Base-by-base conservation (phyloP, 352 stramenopile species). In the Plasmopara viticola region DNA sequence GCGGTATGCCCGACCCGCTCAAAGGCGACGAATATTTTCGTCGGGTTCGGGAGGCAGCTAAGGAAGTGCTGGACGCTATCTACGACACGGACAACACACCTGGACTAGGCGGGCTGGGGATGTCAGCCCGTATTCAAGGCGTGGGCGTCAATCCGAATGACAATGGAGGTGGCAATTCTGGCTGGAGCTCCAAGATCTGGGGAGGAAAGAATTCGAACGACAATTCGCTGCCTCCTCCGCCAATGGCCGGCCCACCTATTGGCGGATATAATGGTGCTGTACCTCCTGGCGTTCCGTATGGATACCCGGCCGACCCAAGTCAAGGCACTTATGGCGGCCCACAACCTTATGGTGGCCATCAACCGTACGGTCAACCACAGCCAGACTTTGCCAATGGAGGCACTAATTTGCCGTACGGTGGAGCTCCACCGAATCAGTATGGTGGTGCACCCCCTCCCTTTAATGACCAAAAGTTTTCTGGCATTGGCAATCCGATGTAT, bases 401-500 rank as follows among this genome's bases (percentile, higher is more conserved):
- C 20, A 64, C 67, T 33, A 70, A 67, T 43, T 62, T 44, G 28
- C 57, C 60, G 17, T 78, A 69, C 34, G 78, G 65, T 58, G 72
- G 56, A 9, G 60, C 47, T 5, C 67, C 58, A 12, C 57, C 60
- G 51, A 62, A 56, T 30, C 66, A 67, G 20, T 80, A 78, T 41
- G 74, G 74, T 37, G 72, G 60, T 50, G 68, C 62, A 0, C 74
- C 72, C 7, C 69, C 68, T 25, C 74, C 70, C n/a, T 75, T 79
- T 48, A 78, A 82, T 56, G 74, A 89, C 40, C 63, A 85, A 55
- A 78, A 92, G 52, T 95, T 97, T 56, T 81, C 93, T 25, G 94
- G 94, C 29, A 96, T 98, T 70, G 94, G 94, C 28, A 98, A 98
- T 63, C 90, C 94, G 6, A 95, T 96, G 78, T 98, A 96, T 60